Percentiles rank a stretch among this genome's conserved stretches.
phyloP scores from a whole-genome alignment of 2,329 filamentous ascomycete species.

The Diplodia corticola region DNA sequence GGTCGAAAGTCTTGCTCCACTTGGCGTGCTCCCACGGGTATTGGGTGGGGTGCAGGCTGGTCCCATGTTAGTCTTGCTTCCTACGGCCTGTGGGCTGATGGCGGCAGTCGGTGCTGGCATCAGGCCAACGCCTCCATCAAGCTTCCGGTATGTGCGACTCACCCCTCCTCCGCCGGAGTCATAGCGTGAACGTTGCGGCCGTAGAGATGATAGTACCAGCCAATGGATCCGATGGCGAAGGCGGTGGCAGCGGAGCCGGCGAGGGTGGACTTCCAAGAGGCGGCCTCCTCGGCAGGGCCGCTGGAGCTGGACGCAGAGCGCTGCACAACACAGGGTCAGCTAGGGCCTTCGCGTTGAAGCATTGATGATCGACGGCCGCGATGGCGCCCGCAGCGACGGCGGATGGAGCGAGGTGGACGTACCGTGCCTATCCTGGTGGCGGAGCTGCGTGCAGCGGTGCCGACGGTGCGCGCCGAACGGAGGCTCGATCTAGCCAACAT shows the following conservation, averaged over 20 bases:
- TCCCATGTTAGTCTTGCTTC: slow-evolving; percentile 5
- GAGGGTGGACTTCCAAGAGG: slow-evolving; percentile 79
- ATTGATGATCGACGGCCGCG: slow-evolving; percentile 22
- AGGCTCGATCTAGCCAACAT: slow-evolving; percentile 95
- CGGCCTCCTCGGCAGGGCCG: slow-evolving; percentile 67
- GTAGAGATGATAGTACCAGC: slow-evolving; percentile 98
- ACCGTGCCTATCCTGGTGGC: slow-evolving; percentile 50
- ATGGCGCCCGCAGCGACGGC: slow-evolving; percentile 31
- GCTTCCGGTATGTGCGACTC: slow-evolving; percentile 51
- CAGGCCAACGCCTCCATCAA: slow-evolving; percentile 16
- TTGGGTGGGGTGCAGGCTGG: slow-evolving; percentile 82
- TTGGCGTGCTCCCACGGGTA: slow-evolving; percentile 97
- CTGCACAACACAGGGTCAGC: slow-evolving; percentile 41
- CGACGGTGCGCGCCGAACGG: slow-evolving; percentile 84
- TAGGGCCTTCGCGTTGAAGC: slow-evolving; percentile 25
- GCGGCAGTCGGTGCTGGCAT: not conserved
- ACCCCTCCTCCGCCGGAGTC: slow-evolving; percentile 98
- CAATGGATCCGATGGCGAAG: slow-evolving; percentile 82
- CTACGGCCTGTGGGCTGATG: slow-evolving; percentile 11
- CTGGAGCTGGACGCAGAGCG: slow-evolving; percentile 70
- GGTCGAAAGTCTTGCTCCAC: slow-evolving; percentile 94
- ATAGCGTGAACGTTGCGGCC: slow-evolving; percentile 83
- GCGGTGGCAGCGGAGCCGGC: slow-evolving; percentile 84
- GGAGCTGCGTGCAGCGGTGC: slow-evolving; percentile 71
- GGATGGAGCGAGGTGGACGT: slow-evolving; percentile 38